These are phyloP conservation scores for Dictyophora rubrovolvata DNA, from an alignment of 768 basidiomycete genomes.

Conservation along the genomic window DNA sequence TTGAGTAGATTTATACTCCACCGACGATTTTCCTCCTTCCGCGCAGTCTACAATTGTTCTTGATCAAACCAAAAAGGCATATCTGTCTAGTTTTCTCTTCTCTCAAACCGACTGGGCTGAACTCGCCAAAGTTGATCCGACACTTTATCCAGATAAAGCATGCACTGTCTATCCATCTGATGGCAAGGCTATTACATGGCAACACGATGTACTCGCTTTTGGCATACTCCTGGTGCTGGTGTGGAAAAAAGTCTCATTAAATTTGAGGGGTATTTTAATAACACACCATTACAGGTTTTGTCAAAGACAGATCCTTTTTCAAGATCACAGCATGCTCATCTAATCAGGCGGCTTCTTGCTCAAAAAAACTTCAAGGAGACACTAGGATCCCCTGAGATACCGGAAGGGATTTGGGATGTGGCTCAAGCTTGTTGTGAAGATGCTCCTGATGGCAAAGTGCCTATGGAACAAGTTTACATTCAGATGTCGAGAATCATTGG, in stretches of 20 bases:
- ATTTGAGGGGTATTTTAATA: too few species aligned
- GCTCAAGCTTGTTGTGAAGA: constrained; percentile 35
- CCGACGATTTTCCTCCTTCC: neutral
- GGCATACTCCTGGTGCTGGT: neutral
- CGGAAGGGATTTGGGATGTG: constrained; percentile 37
- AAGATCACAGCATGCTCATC: neutral
- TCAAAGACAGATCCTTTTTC: neutral
- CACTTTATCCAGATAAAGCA: neutral
- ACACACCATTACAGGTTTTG: neutral
- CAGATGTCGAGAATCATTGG: neutral
- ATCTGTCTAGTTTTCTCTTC: constrained; percentile 5
- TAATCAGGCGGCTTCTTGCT: neutral
- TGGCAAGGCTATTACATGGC: neutral
- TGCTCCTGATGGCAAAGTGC: constrained; percentile 24
- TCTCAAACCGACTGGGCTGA: neutral
- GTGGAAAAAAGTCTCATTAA: neutral
- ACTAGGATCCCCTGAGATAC: neutral
- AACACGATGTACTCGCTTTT: constrained; percentile 5
- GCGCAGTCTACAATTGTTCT: constrained; percentile 2
- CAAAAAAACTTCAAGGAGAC: neutral
- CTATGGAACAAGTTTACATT: constrained; percentile 27
- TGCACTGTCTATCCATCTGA: neutral
- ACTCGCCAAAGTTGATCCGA: neutral
- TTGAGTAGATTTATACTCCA: neutral
- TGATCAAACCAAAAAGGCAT: neutral